These are phyloP conservation scores for Elongisporangium prolatum DNA, from an alignment of 352 stramenopile genomes.

Conservation along the genomic window DNA sequence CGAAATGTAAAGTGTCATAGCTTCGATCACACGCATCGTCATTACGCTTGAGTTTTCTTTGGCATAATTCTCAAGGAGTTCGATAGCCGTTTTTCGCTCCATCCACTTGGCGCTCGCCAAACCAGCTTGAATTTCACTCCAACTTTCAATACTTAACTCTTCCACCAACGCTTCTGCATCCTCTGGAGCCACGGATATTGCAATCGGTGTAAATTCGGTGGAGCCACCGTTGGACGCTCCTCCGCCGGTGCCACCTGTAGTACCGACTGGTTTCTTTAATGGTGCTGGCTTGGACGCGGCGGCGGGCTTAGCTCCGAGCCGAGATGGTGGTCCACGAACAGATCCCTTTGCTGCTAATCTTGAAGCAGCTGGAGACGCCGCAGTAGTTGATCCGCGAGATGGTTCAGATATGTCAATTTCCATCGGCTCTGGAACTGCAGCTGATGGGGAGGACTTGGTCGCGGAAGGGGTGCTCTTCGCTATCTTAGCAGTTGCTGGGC, in stretches of 20 bases:
- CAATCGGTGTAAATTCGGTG: constrained; percentile 58
- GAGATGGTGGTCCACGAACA: constrained; percentile 34
- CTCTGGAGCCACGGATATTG: constrained; percentile 53
- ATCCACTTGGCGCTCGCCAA: constrained; percentile 81
- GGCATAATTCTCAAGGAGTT: constrained; percentile 57
- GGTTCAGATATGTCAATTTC: constrained; percentile 31
- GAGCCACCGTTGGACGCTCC: constrained; percentile 15
- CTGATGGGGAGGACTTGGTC: constrained; percentile 13
- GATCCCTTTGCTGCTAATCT: constrained; percentile 10
- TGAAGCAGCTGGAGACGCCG: constrained; percentile 1
- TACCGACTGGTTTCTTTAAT: constrained; percentile 21
- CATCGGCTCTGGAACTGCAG: constrained; percentile 7
- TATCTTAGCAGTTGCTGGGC: constrained; percentile 25
- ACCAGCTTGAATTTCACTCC: constrained; percentile 39
- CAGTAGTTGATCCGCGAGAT: constrained; percentile 6
- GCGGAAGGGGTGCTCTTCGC: constrained; percentile 15
- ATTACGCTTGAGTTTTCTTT: constrained; percentile 44
- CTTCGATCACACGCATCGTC: constrained; percentile 63
- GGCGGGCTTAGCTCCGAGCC: constrained; percentile 41
- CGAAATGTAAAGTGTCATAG: constrained; percentile 62
- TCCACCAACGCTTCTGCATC: constrained; percentile 60
- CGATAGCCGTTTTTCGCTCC: constrained; percentile 74
- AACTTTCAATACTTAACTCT: constrained; percentile 60
- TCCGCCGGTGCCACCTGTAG: constrained; percentile 5
- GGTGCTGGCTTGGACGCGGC: constrained; percentile 21